Base-by-base conservation (phyloP, 306 rosid genomes). In the Leucaena leucocephala region DNA sequence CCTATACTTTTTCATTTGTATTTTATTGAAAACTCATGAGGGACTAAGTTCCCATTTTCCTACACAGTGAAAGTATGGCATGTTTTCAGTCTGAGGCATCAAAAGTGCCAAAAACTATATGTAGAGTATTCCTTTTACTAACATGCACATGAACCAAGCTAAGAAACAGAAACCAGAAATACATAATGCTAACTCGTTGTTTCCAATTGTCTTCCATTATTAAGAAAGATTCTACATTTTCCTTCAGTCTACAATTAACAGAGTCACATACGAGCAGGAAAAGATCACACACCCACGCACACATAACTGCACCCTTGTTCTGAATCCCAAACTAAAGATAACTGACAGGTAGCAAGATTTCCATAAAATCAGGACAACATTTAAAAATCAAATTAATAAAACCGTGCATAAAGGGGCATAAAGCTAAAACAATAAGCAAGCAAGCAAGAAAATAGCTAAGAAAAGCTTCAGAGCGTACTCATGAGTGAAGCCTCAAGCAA, bases 401-500 rank as follows among this genome's bases (percentile, higher is more conserved):
- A 34, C 48, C 57, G 52, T 19, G 9, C 77, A 69, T 27, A 8
- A 50, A 74, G 19, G 44, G 44, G 17, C 3, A 21, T 17, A 7
- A 6, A 49, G 50, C 71, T 22, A 22, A 58, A 76, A 67, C 27
- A 36, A 43, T 40, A 36, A 65, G 19, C 49, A 74, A 46, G 10
- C 36, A 71, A 61, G 3, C 27, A 76, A 61, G 67, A 12, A 71
- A 75, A 76, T 65, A 52, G 78, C n/a, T 15, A 45, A 46, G 78
- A 76, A 59, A 69, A 22, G 36, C 59, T 17, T 6, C 79, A n/a
- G 42, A 87, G 72, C 86, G 39, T 74, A 94, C 98, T 93, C 84
- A 92, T 87, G 3, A 94, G 91, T 19, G 97, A 92, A 83, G 97
- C 97, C 85, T 94, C 97, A 7, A 94, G 95, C 91, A 94, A 81